These are phyloP conservation scores for Ophiocordyceps unilateralis DNA, from an alignment of 2,329 filamentous ascomycete species.

Conservation along the genomic window DNA sequence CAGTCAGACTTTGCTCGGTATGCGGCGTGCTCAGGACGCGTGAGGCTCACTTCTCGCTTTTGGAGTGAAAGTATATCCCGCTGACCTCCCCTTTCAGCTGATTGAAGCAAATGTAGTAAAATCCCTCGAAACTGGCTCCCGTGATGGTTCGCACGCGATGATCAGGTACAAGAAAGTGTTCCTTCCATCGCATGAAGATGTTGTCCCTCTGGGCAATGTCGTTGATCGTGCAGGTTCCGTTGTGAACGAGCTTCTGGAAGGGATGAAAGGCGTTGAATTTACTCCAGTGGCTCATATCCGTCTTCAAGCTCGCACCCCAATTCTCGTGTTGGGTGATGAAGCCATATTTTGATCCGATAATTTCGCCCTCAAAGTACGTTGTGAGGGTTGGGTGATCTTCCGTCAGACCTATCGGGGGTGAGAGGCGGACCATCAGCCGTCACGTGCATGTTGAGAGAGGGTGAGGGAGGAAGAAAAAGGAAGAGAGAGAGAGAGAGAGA, in stretches of 20 bases:
- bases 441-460: no score
- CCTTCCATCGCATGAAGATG: slow-evolving; percentile 99
- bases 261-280: slow-evolving; percentile 79
- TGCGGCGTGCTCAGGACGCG: neutral
- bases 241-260: slow-evolving; percentile 41
- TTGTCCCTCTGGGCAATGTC: slow-evolving; percentile 68
- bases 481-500: no score
- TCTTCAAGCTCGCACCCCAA: slow-evolving; percentile 86
- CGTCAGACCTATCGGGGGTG: slow-evolving; percentile 51
- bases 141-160: slow-evolving; percentile 81
- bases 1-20: neutral
- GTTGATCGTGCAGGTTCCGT: slow-evolving; percentile 38
- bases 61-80: slow-evolving; percentile 95
- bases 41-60: slow-evolving; percentile 76
- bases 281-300: slow-evolving; percentile 83
- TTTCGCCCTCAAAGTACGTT: slow-evolving; percentile 96
- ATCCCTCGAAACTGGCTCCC: slow-evolving; percentile 92
- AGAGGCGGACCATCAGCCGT: neutral
- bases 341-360: slow-evolving; percentile 88
- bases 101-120: slow-evolving; percentile 99
- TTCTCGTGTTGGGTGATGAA: slow-evolving; percentile 78
- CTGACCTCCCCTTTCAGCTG: slow-evolving; percentile 72
- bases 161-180: slow-evolving; percentile 91
- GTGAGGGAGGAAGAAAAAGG: no score
- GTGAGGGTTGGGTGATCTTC: slow-evolving; percentile 95